Evolutionary conservation across 139 green algal genomes (phyloP).

Genomic region (Spirogloea muscicola): DNA sequence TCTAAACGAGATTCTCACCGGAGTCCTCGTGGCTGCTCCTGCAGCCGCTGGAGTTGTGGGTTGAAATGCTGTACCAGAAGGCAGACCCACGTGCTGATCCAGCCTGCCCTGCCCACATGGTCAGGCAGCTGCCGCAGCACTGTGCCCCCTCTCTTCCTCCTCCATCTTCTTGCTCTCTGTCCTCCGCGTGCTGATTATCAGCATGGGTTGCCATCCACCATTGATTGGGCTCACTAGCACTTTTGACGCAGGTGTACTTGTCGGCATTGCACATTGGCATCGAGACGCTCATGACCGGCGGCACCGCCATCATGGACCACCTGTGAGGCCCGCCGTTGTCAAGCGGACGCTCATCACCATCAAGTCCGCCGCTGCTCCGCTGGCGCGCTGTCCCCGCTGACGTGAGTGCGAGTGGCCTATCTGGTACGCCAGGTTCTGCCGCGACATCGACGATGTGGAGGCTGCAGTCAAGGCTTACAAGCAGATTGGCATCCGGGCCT

Average conservation of each 20-base stretch:
- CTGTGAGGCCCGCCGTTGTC: constrained; percentile 18
- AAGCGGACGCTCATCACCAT: too few species aligned
- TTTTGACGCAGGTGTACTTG: constrained; percentile 30
- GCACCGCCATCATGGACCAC: constrained; percentile 45
- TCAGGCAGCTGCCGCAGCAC: too few species aligned
- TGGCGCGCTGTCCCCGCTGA: too few species aligned
- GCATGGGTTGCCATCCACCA: too few species aligned
- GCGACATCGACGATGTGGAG: constrained; percentile 37
- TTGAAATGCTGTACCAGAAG: constrained; percentile 21
- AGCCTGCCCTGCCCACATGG: constrained; percentile 9
- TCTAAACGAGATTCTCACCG: too few species aligned
- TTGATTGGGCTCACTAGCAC: too few species aligned
- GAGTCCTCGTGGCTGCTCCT: too few species aligned
- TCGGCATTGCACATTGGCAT: constrained; percentile 28
- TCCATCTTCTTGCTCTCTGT: not conserved
- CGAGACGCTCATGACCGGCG: constrained; percentile 32
- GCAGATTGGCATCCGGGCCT: constrained; percentile 33
- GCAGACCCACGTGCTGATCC: constrained; percentile 9
- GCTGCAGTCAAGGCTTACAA: constrained; percentile 42
- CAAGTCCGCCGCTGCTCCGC: too few species aligned
- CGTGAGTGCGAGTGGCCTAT: too few species aligned
- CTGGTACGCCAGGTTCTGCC: constrained; percentile 10
- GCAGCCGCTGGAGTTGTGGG: constrained; percentile 42
- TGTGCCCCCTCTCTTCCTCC: constrained; percentile 11
- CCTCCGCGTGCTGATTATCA: too few species aligned